Evolutionary conservation across 768 basidiomycete species (phyloP).

Genomic region (Tylopilus felleus): DNA sequence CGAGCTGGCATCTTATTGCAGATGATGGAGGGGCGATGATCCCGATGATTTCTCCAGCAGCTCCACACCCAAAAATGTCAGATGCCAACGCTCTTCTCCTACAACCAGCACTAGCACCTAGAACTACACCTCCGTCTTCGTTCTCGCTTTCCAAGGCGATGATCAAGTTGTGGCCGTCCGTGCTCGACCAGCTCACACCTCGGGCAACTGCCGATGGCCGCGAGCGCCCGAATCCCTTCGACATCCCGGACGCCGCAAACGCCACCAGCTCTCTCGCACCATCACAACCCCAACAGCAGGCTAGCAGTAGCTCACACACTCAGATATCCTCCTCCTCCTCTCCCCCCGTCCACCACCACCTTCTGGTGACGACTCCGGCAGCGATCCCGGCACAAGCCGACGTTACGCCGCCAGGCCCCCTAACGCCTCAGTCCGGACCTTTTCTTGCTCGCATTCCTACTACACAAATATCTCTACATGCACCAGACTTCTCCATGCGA

Average conservation of each 20-base stretch:
- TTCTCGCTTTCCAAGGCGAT: slow-evolving; percentile 39
- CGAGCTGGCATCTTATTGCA: not conserved
- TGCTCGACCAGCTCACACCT: slow-evolving; percentile 60
- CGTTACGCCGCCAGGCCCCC: slow-evolving; percentile 43
- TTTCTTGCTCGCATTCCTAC: slow-evolving; percentile 53
- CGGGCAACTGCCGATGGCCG: slow-evolving; percentile 41
- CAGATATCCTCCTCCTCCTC: slow-evolving; percentile 15
- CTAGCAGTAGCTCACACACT: slow-evolving; percentile 9
- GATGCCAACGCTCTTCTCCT: slow-evolving; percentile 2
- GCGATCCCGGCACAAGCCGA: slow-evolving; percentile 28
- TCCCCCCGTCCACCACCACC: slow-evolving; percentile 29
- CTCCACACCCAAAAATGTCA: slow-evolving; percentile 15
- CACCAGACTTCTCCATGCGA: slow-evolving; percentile 81
- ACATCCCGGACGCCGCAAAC: slow-evolving; percentile 37
- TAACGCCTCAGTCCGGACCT: slow-evolving; percentile 45
- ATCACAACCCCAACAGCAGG: not conserved
- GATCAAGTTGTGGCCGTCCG: slow-evolving; percentile 66
- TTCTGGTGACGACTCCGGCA: slow-evolving; percentile 23
- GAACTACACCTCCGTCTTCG: slow-evolving; percentile 11
- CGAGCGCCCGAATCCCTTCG: slow-evolving; percentile 62
- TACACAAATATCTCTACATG: slow-evolving; percentile 74
- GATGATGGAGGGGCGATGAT: slow-evolving; percentile 14
- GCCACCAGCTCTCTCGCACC: slow-evolving; percentile 18
- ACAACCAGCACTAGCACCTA: slow-evolving; percentile 9
- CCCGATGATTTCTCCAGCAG: not conserved